Conservation (phyloP, 1,284 basidiomycete genomes). For the Flammula alnicola region DNA sequence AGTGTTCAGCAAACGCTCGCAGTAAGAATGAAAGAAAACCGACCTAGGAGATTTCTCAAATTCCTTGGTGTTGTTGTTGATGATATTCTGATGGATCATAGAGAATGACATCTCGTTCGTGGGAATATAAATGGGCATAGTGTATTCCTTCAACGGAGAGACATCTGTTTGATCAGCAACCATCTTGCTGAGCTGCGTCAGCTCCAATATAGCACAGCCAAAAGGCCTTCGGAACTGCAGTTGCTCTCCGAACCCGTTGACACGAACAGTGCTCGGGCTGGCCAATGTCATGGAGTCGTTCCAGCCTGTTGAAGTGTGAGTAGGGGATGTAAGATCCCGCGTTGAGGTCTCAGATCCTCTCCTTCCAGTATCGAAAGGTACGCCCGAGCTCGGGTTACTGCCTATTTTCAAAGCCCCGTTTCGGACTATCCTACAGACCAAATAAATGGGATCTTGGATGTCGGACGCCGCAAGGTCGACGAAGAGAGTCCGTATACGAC, state of each 20-base stretch:
- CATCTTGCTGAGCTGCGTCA: slow-evolving; percentile 78
- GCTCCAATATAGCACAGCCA: slow-evolving; percentile 90
- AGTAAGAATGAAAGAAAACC: slow-evolving; percentile 25
- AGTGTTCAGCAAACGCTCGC: slow-evolving; percentile 14
- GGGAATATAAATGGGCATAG: slow-evolving; percentile 90
- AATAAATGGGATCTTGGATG: slow-evolving; percentile 80
- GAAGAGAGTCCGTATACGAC: slow-evolving; percentile 84
- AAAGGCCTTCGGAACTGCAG: slow-evolving; percentile 84
- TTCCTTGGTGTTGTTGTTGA: slow-evolving; percentile 78
- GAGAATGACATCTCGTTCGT: slow-evolving; percentile 87
- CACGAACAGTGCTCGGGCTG: slow-evolving; percentile 32
- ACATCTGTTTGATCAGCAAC: slow-evolving; percentile 64
- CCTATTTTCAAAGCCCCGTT: slow-evolving; percentile 87
- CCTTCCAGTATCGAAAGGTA: slow-evolving; percentile 49
- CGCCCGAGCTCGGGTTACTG: slow-evolving; percentile 54
- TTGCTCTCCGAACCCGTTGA: slow-evolving; percentile 33
- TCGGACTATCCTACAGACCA: slow-evolving; percentile 91
- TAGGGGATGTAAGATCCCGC: slow-evolving; percentile 32
- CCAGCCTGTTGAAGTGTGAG: slow-evolving; percentile 20
- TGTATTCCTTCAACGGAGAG: slow-evolving; percentile 71
- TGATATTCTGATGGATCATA: slow-evolving; percentile 94
- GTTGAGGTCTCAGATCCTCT: slow-evolving; percentile 57
- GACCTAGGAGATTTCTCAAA: slow-evolving; percentile 86
- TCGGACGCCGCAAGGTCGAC: slow-evolving; percentile 87
- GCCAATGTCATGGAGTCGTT: slow-evolving; percentile 23